Conservation (phyloP, 1,284 basidiomycete genomes). For the Schizopora paradoxa region DNA sequence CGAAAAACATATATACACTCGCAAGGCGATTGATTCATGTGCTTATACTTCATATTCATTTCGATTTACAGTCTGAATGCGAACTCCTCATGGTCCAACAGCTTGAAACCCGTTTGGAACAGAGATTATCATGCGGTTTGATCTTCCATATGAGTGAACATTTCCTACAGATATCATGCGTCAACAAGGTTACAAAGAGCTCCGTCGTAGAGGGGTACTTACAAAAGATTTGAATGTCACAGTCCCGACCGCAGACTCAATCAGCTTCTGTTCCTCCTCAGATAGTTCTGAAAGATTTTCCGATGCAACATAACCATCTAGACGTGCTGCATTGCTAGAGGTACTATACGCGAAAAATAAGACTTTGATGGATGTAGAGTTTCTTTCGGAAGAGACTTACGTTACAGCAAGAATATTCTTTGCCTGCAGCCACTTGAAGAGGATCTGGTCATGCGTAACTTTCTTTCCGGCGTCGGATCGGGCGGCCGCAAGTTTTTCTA, state of each 20-base stretch:
- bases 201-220: no score
- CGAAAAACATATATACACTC: no score
- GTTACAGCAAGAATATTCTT: slow-evolving; percentile 63
- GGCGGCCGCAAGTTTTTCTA: slow-evolving; percentile 30
- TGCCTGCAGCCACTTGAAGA: slow-evolving; percentile 57
- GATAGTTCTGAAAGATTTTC: slow-evolving; percentile 53
- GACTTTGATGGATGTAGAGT: neutral
- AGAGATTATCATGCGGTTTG: no score
- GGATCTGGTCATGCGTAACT: slow-evolving; percentile 49
- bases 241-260: slow-evolving; percentile 57
- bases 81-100: no score
- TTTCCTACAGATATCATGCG: no score
- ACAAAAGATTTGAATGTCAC: slow-evolving; percentile 52
- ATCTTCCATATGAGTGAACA: no score
- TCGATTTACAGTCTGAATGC: no score
- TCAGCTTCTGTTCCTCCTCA: slow-evolving; percentile 52
- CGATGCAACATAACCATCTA: slow-evolving; percentile 61
- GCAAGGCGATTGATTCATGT: no score
- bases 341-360: slow-evolving; percentile 40
- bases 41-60: no score
- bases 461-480: slow-evolving; percentile 33
- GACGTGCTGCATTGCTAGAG: slow-evolving; percentile 60
- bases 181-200: no score
- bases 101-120: no score
- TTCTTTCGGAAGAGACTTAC: no score